Evolutionary conservation across 2,329 filamentous ascomycete species (phyloP).

Genomic region (Sphaerulina populicola): DNA sequence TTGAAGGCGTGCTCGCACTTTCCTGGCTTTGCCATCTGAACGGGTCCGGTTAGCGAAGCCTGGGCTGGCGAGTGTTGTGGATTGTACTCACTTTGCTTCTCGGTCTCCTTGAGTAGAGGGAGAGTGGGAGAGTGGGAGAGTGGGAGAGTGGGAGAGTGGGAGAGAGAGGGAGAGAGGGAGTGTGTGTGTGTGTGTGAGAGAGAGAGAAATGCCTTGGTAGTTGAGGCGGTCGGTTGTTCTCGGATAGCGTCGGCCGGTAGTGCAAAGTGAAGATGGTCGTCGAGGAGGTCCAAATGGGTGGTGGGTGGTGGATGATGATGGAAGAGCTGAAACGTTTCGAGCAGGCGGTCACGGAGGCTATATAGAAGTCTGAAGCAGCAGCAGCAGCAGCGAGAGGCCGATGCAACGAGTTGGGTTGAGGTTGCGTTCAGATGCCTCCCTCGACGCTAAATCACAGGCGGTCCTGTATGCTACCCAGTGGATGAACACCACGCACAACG

Average conservation of each 20-base stretch:
- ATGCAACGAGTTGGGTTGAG: constrained; percentile 16
- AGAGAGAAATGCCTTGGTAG: background rate
- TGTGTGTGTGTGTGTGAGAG: too few species aligned
- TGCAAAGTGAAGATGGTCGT: background rate
- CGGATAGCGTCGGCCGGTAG: constrained; percentile 10
- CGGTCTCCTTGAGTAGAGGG: background rate
- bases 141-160: too few species aligned
- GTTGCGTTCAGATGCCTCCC: constrained; percentile 16
- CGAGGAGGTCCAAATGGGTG: constrained; percentile 7
- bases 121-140: background rate
- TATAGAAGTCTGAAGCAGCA: too few species aligned
- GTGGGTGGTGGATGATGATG: too few species aligned
- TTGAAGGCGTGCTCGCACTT: constrained; percentile 44
- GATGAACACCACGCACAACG: constrained; percentile 20
- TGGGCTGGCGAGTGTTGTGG: background rate
- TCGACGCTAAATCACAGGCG: constrained; percentile 16
- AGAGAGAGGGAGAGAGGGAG: background rate
- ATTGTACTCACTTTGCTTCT: background rate
- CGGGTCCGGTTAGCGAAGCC: background rate
- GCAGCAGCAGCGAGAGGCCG: constrained; percentile 9
- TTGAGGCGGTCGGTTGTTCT: constrained; percentile 4
- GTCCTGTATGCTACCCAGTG: constrained; percentile 25
- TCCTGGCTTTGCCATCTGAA: constrained; percentile 41
- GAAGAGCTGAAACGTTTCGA: constrained; percentile 21
- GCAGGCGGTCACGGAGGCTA: constrained; percentile 20